Conservation (phyloP, 2,329 filamentous ascomycete species). For the Moelleriella libera region DNA sequence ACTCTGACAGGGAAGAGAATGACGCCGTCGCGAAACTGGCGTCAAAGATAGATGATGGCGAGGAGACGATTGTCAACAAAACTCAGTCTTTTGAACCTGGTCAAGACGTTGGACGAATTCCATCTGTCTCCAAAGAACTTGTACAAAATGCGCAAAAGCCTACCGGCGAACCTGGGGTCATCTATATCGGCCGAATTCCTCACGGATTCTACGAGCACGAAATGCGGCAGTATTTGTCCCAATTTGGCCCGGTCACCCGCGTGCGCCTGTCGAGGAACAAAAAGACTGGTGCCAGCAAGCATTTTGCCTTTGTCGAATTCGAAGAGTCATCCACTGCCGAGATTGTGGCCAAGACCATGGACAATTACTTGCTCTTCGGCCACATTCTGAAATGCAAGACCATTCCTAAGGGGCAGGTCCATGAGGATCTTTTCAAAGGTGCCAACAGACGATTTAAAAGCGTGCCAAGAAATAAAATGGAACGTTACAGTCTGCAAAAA, state of each 20-base stretch:
- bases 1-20: constrained; percentile 25
- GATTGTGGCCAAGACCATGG: constrained; percentile 90
- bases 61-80: constrained; percentile 23
- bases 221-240: constrained; percentile 84
- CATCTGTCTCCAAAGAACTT: constrained; percentile 29
- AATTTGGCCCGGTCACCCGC: constrained; percentile 72
- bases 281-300: constrained; percentile 79
- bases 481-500: constrained; percentile 58
- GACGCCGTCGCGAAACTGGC: constrained; percentile 29
- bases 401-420: constrained; percentile 62
- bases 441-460: constrained; percentile 82
- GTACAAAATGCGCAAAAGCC: constrained; percentile 26
- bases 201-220: constrained; percentile 95
- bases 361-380: constrained; percentile 91
- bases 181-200: constrained; percentile 84
- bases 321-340: constrained; percentile 62
- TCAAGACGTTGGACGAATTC: constrained; percentile 36
- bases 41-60: constrained; percentile 27
- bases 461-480: constrained; percentile 78
- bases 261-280: constrained; percentile 84
- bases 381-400: constrained; percentile 83
- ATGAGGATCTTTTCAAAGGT: constrained; percentile 75
- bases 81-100: constrained; percentile 28
- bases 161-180: constrained; percentile 53
- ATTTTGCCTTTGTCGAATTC: constrained; percentile 94